Percentiles rank a stretch among this genome's conserved stretches.
These are phyloP conservation scores for Leccinellum rugosiceps DNA, from an alignment of 768 basidiomycete genomes.

Conservation along the genomic window DNA sequence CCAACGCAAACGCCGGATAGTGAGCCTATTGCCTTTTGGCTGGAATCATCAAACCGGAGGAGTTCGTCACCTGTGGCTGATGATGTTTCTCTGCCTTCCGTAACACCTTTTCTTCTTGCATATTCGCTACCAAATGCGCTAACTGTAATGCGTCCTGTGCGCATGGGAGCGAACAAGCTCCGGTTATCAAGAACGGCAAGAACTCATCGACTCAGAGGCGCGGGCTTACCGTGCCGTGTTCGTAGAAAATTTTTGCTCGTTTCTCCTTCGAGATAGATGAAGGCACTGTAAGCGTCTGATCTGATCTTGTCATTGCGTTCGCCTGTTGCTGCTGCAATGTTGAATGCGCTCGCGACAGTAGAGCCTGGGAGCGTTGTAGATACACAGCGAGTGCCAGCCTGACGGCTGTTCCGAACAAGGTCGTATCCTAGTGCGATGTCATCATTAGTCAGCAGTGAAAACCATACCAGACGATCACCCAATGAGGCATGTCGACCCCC, in stretches of 20 bases:
- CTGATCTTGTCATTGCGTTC: slow-evolving; percentile 27
- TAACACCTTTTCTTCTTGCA: slow-evolving; percentile 43
- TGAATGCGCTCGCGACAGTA: slow-evolving; percentile 13
- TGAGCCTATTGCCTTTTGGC: slow-evolving; percentile 20
- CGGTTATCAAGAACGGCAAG: slow-evolving; percentile 19
- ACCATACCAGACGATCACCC: slow-evolving; percentile 18
- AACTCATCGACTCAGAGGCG: slow-evolving; percentile 9
- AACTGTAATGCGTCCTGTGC: slow-evolving; percentile 45
- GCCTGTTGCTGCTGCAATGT: slow-evolving; percentile 1
- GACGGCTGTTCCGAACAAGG: neutral
- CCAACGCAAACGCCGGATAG: slow-evolving; percentile 1
- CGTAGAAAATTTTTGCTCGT: slow-evolving; percentile 27
- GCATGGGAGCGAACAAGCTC: slow-evolving; percentile 14
- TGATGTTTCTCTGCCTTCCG: slow-evolving; percentile 40
- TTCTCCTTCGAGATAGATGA: slow-evolving; percentile 25
- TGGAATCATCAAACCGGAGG: slow-evolving; percentile 6
- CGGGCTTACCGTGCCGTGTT: slow-evolving; percentile 32
- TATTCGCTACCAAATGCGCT: slow-evolving; percentile 44
- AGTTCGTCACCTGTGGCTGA: slow-evolving; percentile 35
- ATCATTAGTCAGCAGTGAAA: slow-evolving; percentile 21
- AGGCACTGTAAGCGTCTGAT: slow-evolving; percentile 20
- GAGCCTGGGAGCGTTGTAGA: slow-evolving; percentile 12
- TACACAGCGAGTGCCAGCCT: neutral
- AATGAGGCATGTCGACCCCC: slow-evolving; percentile 17
- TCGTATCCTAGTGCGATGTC: neutral